Conservation (phyloP, 306 rosid genomes). For the Vicia sativa region DNA sequence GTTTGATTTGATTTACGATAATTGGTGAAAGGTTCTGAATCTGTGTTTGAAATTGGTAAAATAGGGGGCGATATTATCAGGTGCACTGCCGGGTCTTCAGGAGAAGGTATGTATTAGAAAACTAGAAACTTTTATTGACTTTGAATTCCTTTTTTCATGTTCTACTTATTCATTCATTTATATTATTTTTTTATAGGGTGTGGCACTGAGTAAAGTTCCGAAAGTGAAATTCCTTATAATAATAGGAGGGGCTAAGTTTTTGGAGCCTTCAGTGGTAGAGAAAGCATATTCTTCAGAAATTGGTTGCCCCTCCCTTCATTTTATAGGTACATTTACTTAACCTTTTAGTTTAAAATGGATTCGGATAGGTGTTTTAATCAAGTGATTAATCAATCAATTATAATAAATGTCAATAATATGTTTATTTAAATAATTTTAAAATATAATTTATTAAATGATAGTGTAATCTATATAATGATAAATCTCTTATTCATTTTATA, state of each 20-base stretch:
- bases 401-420: not conserved
- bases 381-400: too few species aligned
- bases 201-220: constrained; percentile 70
- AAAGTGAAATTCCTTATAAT: constrained; percentile 69
- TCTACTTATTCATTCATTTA: too few species aligned
- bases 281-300: constrained; percentile 68
- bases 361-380: not conserved
- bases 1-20: too few species aligned
- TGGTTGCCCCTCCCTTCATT: constrained; percentile 72
- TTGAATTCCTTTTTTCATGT: not conserved
- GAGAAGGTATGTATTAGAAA: constrained; percentile 50
- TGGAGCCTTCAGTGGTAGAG: constrained; percentile 44
- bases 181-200: constrained; percentile 44
- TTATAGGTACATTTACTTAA: constrained; percentile 56
- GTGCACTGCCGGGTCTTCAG: constrained; percentile 73
- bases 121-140: not conserved
- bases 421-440: too few species aligned
- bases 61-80: constrained; percentile 82
- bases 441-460: too few species aligned
- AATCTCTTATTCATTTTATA: too few species aligned
- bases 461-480: too few species aligned
- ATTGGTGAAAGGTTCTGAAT: constrained; percentile 23
- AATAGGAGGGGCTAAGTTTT: constrained; percentile 80
- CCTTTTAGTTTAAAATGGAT: not conserved
- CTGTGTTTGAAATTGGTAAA: constrained; percentile 24